Conservation (phyloP, 257 asterid genomes). For the Solanum etuberosum region DNA sequence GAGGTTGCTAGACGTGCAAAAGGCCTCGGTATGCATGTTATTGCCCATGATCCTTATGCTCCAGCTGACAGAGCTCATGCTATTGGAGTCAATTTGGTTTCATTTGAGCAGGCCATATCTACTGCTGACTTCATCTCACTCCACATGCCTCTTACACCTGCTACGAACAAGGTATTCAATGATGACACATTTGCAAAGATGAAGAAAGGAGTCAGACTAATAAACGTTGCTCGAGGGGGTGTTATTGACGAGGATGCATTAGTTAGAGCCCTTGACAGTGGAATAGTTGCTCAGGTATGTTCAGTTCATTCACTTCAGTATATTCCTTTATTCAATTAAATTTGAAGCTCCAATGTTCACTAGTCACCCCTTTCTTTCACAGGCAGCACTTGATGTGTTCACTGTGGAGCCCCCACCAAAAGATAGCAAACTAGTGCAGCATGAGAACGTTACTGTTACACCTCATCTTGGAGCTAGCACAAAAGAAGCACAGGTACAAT, state of each 20-base stretch:
- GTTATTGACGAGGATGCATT: slow-evolving; percentile 95
- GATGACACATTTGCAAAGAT: slow-evolving; percentile 80
- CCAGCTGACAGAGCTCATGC: slow-evolving; percentile 98
- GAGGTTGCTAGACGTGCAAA: slow-evolving; percentile 80
- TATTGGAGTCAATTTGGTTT: slow-evolving; percentile 76
- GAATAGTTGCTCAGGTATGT: slow-evolving; percentile 83
- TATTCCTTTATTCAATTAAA: neutral
- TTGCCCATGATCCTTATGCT: slow-evolving; percentile 96
- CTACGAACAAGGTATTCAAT: slow-evolving; percentile 66
- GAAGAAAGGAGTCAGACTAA: slow-evolving; percentile 81
- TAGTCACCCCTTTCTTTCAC: slow-evolving; percentile 3
- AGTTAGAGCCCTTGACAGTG: slow-evolving; percentile 77
- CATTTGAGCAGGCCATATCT: slow-evolving; percentile 73
- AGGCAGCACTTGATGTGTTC: slow-evolving; percentile 98
- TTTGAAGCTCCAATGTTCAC: neutral
- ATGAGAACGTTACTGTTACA: slow-evolving; percentile 80
- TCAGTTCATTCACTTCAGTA: neutral
- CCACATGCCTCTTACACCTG: slow-evolving; percentile 97
- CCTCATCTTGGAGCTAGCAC: slow-evolving; percentile 99
- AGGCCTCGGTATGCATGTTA: slow-evolving; percentile 90
- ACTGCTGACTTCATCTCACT: slow-evolving; percentile 84
- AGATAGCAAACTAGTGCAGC: slow-evolving; percentile 80
- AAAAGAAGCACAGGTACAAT: slow-evolving; percentile 87
- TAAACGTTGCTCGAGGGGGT: slow-evolving; percentile 90
- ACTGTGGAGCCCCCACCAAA: slow-evolving; percentile 74